phyloP scores from a whole-genome alignment of 305 asterid genomes.

The Fraxinus paxiana region DNA sequence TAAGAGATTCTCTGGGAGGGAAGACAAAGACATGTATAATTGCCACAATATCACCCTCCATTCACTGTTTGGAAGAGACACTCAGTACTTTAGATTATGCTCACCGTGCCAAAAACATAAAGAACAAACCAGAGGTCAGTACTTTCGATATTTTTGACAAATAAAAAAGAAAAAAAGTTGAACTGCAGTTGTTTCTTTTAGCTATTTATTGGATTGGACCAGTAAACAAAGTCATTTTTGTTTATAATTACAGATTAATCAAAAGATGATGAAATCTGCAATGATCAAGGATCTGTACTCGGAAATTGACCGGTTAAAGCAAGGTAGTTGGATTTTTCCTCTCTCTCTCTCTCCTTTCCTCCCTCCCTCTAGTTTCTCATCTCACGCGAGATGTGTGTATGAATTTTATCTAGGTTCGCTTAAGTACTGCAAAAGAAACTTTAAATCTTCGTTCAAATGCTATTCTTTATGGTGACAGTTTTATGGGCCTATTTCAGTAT shows the following conservation, averaged over 20 bases:
- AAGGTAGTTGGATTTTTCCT: constrained; percentile 25
- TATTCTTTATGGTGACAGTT: not conserved
- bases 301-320: constrained; percentile 39
- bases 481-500: not conserved
- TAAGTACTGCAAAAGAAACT: not conserved
- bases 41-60: constrained; percentile 51
- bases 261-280: constrained; percentile 35
- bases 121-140: constrained; percentile 54
- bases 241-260: constrained; percentile 36
- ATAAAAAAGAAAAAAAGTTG: not conserved
- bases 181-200: not conserved
- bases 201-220: not conserved
- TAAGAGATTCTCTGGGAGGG: constrained; percentile 57
- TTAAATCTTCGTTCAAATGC: not conserved
- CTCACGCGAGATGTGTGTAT: not conserved
- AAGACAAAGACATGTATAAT: constrained; percentile 56
- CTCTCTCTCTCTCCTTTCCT: not conserved
- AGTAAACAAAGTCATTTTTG: not conserved
- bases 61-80: constrained; percentile 53
- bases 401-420: not conserved
- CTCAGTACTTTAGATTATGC: constrained; percentile 58
- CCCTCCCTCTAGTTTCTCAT: not conserved
- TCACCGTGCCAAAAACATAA: constrained; percentile 48
- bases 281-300: constrained; percentile 36
- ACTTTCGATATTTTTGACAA: not conserved